A percentile compares a stretch with the other conserved stretches of the same genome.
Evolutionary conservation across 306 rosid species (phyloP).

Genomic region (Phaseolus lunatus): DNA sequence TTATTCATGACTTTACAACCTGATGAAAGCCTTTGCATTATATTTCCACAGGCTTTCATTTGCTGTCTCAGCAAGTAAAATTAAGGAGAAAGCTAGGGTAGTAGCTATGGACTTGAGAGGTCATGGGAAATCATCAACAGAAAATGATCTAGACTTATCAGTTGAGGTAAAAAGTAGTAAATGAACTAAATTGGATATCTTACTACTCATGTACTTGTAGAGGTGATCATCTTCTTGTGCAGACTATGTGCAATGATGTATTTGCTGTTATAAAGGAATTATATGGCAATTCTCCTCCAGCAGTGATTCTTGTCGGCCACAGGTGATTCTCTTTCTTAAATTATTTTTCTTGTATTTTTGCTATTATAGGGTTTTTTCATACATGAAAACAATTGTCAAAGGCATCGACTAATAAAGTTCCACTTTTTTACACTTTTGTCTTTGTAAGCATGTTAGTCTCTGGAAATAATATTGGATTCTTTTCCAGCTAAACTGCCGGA

Average conservation of each 20-base stretch:
- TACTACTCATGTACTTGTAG: slow-evolving; percentile 39
- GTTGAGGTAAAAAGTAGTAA: slow-evolving; percentile 64
- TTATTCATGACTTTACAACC: slow-evolving; percentile 29
- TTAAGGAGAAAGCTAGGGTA: slow-evolving; percentile 87
- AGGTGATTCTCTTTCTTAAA: slow-evolving; percentile 57
- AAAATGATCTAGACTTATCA: slow-evolving; percentile 82
- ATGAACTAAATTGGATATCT: slow-evolving; percentile 12
- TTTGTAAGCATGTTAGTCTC: slow-evolving; percentile 20
- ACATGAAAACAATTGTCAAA: neutral
- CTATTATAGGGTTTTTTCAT: slow-evolving; percentile 16
- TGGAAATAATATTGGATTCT: slow-evolving; percentile 19
- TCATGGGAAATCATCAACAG: slow-evolving; percentile 86
- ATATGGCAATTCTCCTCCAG: slow-evolving; percentile 83
- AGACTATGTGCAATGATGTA: slow-evolving; percentile 96
- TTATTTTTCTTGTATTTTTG: slow-evolving; percentile 35
- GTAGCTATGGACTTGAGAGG: slow-evolving; percentile 97
- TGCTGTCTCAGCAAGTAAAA: slow-evolving; percentile 73
- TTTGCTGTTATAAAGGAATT: slow-evolving; percentile 76
- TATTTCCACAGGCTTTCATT: slow-evolving; percentile 78
- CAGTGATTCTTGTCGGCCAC: slow-evolving; percentile 87
- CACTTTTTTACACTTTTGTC: slow-evolving; percentile 32
- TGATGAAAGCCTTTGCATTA: slow-evolving; percentile 40
- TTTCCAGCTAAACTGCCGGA: slow-evolving; percentile 22
- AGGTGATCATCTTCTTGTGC: slow-evolving; percentile 48
- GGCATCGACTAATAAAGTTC: slow-evolving; percentile 11